Conservation (phyloP, 1,139 yeast genomes). For the Suhomyces bolitotheri region DNA sequence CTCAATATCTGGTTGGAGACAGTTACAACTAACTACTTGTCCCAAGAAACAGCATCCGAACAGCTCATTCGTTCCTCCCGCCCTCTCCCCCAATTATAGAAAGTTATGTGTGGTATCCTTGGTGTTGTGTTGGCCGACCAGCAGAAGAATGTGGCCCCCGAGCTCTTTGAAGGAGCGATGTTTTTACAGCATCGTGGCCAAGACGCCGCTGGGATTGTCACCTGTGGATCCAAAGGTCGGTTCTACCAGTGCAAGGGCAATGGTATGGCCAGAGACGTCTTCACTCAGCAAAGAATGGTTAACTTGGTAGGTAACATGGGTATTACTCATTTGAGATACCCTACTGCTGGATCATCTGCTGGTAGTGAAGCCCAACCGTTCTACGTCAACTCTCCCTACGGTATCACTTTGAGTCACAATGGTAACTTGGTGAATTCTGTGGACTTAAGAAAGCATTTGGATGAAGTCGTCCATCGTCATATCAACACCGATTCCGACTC, state of each 20-base stretch:
- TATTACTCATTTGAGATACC: constrained; percentile 89
- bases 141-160: constrained; percentile 75
- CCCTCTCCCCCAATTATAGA: background rate
- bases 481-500: constrained; percentile 96
- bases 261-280: constrained; percentile 98
- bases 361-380: constrained; percentile 98
- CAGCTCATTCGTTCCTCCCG: background rate
- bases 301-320: constrained; percentile 94
- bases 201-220: constrained; percentile 99
- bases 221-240: constrained; percentile 92
- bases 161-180: constrained; percentile 88
- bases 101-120: constrained; percentile 96
- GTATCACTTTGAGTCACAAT: constrained; percentile 85
- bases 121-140: constrained; percentile 86
- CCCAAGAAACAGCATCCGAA: background rate
- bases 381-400: constrained; percentile 96
- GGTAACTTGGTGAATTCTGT: constrained; percentile 91
- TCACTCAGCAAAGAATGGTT: constrained; percentile 76
- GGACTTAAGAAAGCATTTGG: constrained; percentile 75
- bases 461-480: constrained; percentile 93
- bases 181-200: constrained; percentile 97
- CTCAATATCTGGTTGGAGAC: too few species aligned
- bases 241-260: constrained; percentile 97
- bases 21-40: too few species aligned
- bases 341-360: constrained; percentile 98